Base-by-base conservation (phyloP, 371 early-diverging fungal genomes). In the Rhizopus stolonifer region DNA sequence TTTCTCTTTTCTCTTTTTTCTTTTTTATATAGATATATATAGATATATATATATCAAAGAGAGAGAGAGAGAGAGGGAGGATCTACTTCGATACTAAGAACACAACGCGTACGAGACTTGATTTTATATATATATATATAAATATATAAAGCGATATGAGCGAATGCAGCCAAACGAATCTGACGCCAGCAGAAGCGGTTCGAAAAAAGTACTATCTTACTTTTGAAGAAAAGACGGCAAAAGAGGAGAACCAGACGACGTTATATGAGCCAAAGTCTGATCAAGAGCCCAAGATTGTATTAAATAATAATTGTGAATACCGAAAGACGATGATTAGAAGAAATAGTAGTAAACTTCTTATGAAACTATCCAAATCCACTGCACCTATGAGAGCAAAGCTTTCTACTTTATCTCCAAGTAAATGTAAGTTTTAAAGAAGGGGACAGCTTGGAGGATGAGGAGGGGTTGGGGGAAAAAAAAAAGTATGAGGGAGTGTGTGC, bases 381-480 rank as follows among this genome's bases (percentile, higher is more conserved):
- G 76, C 76, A 21, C 76, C 76, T 18, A 72, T 72, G 70, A 65
- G 76, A 22, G 76, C 76, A 13, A 69, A 68, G 33, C 44, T 75
- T 21, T 74, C 71, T 22, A 65, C 72, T 17, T 65, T 69, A 62
- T 72, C 72, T 14, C 60, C 64, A 31, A 64, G 64, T 31, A 64
- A 64, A 45, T 66, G 64, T 49, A 64, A 58, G 47, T 4, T 47
- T 17, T 31, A 15, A 26, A 46, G 26, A 13, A 38, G 22, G 39
- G 36, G 49, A 52, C 50, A 49, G 43, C 31, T 4, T 19, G 46
- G 13, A 31, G 42, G 29, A 40, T 7, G 51, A 51, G 26, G 38
- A 48, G 36, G 23, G 19, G 15, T 25, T 11, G 38, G 38, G 47
- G 29, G 54, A 31, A 25, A 19, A 14, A 13, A 32, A 1, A 29